These are phyloP conservation scores for Yarrowia sp. DNA, from an alignment of 805 yeast species.

Conservation along the genomic window DNA sequence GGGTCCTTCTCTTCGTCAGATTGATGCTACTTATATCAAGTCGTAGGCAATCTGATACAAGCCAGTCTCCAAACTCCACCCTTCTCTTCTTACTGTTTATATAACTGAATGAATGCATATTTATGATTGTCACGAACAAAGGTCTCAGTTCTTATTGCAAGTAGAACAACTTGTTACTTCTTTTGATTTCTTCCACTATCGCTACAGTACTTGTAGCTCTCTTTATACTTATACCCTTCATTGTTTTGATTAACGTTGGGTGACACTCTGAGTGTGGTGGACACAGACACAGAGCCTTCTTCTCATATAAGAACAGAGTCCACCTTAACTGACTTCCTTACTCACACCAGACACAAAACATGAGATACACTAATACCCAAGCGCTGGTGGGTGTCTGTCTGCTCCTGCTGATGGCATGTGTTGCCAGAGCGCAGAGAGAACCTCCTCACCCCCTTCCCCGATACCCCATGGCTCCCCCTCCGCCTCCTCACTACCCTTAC, in stretches of 20 bases:
- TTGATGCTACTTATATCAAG: slow-evolving; percentile 80
- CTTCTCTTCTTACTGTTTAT: slow-evolving; percentile 4
- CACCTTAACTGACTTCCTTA: background rate
- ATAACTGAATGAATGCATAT: slow-evolving; percentile 28
- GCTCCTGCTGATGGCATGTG: slow-evolving; percentile 12
- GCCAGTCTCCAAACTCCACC: too few relatives aligned
- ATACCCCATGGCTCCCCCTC: slow-evolving; percentile 33
- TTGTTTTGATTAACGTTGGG: background rate
- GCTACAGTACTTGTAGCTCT: background rate
- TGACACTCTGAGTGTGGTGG: slow-evolving; percentile 1
- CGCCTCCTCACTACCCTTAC: slow-evolving; percentile 33
- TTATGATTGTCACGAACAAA: background rate
- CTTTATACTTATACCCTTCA: background rate
- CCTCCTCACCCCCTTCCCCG: slow-evolving; percentile 15
- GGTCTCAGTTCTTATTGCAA: too few relatives aligned
- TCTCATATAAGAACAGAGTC: background rate
- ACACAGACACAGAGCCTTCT: slow-evolving; percentile 13
- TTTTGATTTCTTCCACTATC: too few relatives aligned
- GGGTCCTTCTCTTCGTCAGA: slow-evolving; percentile 74
- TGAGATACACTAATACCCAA: slow-evolving; percentile 34
- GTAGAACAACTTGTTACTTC: too few relatives aligned
- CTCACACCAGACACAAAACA: slow-evolving; percentile 20
- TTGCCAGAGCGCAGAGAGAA: slow-evolving; percentile 21
- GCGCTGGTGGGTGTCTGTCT: slow-evolving; percentile 23
- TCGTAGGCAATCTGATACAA: background rate